A percentile compares a stretch with the other conserved stretches of the same genome.
Conservation (phyloP, 2,329 filamentous ascomycete species). For the Neurospora sp. region DNA sequence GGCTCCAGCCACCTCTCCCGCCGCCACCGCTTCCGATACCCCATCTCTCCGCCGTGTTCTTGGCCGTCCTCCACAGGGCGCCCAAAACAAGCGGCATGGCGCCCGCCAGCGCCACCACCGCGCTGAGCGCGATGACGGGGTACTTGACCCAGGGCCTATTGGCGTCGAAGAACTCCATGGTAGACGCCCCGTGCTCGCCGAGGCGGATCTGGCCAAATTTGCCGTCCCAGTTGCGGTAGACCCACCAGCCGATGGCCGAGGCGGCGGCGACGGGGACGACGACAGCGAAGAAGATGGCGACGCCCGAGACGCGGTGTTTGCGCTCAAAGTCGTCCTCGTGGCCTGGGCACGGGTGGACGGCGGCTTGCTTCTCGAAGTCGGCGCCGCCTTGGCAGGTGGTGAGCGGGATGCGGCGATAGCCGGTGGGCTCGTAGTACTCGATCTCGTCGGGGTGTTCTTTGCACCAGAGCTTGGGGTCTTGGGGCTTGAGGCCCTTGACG, state of each 20-base stretch:
- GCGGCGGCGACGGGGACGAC: constrained; percentile 65
- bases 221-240: constrained; percentile 74
- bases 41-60: constrained; percentile 39
- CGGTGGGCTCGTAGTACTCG: constrained; percentile 77
- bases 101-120: constrained; percentile 47
- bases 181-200: constrained; percentile 51
- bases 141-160: constrained; percentile 73
- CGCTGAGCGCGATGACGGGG: constrained; percentile 65
- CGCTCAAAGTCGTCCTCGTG: constrained; percentile 73
- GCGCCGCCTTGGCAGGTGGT: constrained; percentile 74
- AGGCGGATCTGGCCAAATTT: constrained; percentile 90
- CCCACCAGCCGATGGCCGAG: constrained; percentile 67
- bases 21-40: constrained; percentile 24
- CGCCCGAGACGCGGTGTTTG: constrained; percentile 55
- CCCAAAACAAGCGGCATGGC: constrained; percentile 61
- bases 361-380: constrained; percentile 60
- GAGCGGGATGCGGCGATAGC: constrained; percentile 81
- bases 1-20: constrained; percentile 40
- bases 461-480: constrained; percentile 42
- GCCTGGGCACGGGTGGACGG: constrained; percentile 58
- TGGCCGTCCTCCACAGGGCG: constrained; percentile 61
- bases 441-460: constrained; percentile 53
- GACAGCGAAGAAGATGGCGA: constrained; percentile 78
- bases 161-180: constrained; percentile 44
- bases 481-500: constrained; percentile 60